Evolutionary conservation across 495 filamentous ascomycete species (phyloP).

Genomic region (Patellaria atrata): DNA sequence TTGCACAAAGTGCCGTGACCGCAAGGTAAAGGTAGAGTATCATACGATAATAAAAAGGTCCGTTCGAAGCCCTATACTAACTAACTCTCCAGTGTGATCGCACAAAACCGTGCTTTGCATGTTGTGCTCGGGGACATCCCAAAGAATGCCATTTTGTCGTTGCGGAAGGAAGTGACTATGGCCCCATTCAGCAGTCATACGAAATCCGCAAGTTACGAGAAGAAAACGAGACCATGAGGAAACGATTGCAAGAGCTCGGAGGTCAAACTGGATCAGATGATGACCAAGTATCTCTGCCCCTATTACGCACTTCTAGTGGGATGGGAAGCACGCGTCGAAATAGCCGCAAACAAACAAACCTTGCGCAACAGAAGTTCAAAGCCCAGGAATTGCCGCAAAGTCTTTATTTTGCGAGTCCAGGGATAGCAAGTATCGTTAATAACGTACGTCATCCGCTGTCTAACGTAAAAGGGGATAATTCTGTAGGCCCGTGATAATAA

Average conservation of each 20-base stretch:
- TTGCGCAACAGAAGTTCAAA: slow-evolving; percentile 26
- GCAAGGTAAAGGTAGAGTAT: slow-evolving; percentile 27
- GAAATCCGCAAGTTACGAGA: slow-evolving; percentile 25
- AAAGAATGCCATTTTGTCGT: slow-evolving; percentile 33
- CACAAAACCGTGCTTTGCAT: slow-evolving; percentile 34
- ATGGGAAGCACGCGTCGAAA: too few relatives aligned
- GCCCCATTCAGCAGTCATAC: slow-evolving; percentile 30
- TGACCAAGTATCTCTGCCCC: too few relatives aligned
- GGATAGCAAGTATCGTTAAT: slow-evolving; percentile 29
- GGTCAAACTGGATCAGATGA: too few relatives aligned
- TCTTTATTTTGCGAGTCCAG: slow-evolving; percentile 32
- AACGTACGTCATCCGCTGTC: slow-evolving; percentile 24
- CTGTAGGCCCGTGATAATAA: slow-evolving; percentile 4
- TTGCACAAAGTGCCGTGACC: slow-evolving; percentile 29
- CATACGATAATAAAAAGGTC: not conserved
- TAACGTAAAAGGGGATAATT: not conserved
- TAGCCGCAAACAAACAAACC: too few relatives aligned
- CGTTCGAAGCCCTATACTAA: not conserved
- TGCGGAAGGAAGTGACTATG: slow-evolving; percentile 29
- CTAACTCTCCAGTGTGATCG: slow-evolving; percentile 29
- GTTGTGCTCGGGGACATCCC: slow-evolving; percentile 32
- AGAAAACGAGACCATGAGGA: slow-evolving; percentile 24
- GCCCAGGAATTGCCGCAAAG: slow-evolving; percentile 26
- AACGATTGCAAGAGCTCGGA: slow-evolving; percentile 20
- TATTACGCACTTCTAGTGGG: too few relatives aligned